Percentiles rank a stretch among this genome's conserved stretches.
These are phyloP conservation scores for Xylaria intraflava DNA, from an alignment of 495 filamentous ascomycete species.

Conservation along the genomic window DNA sequence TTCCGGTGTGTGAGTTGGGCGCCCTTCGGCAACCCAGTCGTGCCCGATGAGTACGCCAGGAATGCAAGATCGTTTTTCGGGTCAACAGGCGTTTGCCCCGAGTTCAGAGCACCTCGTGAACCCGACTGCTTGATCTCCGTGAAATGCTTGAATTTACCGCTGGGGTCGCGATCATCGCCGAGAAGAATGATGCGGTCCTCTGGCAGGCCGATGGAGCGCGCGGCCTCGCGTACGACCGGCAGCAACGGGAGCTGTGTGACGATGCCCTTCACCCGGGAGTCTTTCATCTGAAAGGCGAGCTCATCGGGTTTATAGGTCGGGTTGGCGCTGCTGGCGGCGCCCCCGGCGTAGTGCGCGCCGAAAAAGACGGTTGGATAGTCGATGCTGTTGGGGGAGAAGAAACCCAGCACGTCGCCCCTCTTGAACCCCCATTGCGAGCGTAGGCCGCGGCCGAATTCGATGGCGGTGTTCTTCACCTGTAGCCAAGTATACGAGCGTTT, in stretches of 20 bases:
- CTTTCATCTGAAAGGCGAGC: slow-evolving; percentile 78
- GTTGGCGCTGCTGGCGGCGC: slow-evolving; percentile 74
- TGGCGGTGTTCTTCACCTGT: slow-evolving; percentile 56
- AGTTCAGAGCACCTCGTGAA: slow-evolving; percentile 25
- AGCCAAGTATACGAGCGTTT: slow-evolving; percentile 66
- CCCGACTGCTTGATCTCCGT: slow-evolving; percentile 58
- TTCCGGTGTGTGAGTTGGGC: slow-evolving; percentile 85
- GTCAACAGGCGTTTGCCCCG: slow-evolving; percentile 37
- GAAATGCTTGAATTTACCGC: slow-evolving; percentile 65
- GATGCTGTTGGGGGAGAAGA: slow-evolving; percentile 69
- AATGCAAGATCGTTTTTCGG: slow-evolving; percentile 57
- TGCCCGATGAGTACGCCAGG: slow-evolving; percentile 80
- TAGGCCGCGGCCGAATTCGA: slow-evolving; percentile 75
- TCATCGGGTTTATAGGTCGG: slow-evolving; percentile 82
- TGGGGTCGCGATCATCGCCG: slow-evolving; percentile 62
- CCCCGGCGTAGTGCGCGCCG: slow-evolving; percentile 81
- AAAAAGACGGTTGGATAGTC: slow-evolving; percentile 66
- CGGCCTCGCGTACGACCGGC: slow-evolving; percentile 57
- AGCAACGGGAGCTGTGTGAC: slow-evolving; percentile 62
- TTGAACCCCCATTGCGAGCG: slow-evolving; percentile 65
- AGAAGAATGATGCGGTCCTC: slow-evolving; percentile 66
- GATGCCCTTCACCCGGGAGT: slow-evolving; percentile 69
- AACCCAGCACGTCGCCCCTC: slow-evolving; percentile 69
- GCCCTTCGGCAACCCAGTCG: slow-evolving; percentile 86
- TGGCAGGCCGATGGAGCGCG: slow-evolving; percentile 58